Evolutionary conservation across 169 alveolate genomes (phyloP), one percentile per base, ranked within the genome.

Genomic region (Besnoitia besnoiti): DNA sequence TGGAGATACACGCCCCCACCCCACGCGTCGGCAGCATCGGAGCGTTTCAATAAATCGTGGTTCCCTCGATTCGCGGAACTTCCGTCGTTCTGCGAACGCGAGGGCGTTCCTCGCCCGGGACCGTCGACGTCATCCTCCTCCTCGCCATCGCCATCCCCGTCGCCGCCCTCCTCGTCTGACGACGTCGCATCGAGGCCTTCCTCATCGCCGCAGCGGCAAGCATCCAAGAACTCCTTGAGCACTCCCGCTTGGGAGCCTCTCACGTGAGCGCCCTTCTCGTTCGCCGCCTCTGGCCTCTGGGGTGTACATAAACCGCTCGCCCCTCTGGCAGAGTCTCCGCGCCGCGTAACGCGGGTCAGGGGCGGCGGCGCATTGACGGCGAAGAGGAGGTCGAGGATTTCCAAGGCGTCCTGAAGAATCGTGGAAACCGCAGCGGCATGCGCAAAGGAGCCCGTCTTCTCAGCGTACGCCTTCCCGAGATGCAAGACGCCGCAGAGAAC

Each of bases 401-500:
- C 87, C 50, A 77, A 39, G 7, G 87, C 87, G 21, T 77, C 87
- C 30, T 77, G 87, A 0, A 77, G 4, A 44, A 77, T 77, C 10
- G 61, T 39, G 39, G 61, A 7, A 55, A 35, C 37, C 35, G 87
- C 59, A 4, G 87, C 55, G 14, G 47, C 44, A 19, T 73, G 82
- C 14, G 39, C 47, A 37, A 19, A 37, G 2, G 82, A 37, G 24
- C 24, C 82, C 27, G 47, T 10, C 27, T 73, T 37, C 24, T 73
- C 47, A 16, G 46, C 0, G 24, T 35, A 73, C 8, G 47, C 46
- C 21, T 73, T 73, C 33, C 40, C 44, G 59, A 77, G 87, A 42
- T 77, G 87, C 10, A 77, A 55, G 37, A 35, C 35, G 87, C 40
- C 87, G 30, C 87, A 77, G 87, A 77, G n/a, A 2, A 77, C 59